A percentile compares a stretch with the other conserved stretches of the same genome.
Evolutionary conservation across 352 stramenopile species (phyloP).

Genomic region (Pythium dissimile): DNA sequence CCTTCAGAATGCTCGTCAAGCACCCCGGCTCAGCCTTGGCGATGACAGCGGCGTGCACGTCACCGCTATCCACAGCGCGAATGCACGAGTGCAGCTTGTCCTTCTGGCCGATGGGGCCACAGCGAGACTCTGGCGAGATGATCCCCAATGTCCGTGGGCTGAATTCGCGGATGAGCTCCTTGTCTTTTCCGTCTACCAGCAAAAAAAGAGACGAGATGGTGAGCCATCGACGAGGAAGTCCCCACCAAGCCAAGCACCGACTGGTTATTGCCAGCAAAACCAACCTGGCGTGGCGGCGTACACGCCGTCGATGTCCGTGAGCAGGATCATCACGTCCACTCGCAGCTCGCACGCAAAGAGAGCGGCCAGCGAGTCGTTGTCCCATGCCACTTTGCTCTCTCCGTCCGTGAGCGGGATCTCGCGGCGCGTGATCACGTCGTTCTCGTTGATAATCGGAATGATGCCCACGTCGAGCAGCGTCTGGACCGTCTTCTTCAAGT

Average conservation of each 20-base stretch:
- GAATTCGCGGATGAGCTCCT: conserved; percentile 50
- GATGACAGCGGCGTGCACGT: conserved; percentile 56
- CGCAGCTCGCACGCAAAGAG: conserved; percentile 70
- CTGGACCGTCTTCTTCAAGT: conserved; percentile 59
- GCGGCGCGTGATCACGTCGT: conserved; percentile 76
- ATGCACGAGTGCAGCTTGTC: conserved; percentile 84
- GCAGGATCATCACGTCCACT: conserved; percentile 72
- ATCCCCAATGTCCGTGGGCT: conserved; percentile 37
- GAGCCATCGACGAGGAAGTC: too few relatives aligned
- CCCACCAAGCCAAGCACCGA: too few relatives aligned
- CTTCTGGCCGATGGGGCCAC: conserved; percentile 61
- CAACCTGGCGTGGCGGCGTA: conserved; percentile 30
- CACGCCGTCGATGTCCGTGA: conserved; percentile 74
- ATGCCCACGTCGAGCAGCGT: conserved; percentile 77
- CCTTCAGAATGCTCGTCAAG: conserved; percentile 59
- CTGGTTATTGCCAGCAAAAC: neutral
- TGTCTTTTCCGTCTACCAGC: conserved; percentile 24
- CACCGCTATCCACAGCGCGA: conserved; percentile 66
- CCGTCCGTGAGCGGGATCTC: conserved; percentile 55
- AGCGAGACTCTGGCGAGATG: conserved; percentile 48
- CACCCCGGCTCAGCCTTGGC: conserved; percentile 59
- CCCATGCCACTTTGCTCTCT: conserved; percentile 66
- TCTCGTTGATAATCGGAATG: conserved; percentile 86
- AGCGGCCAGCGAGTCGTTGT: conserved; percentile 82
- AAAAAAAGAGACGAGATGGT: neutral